A percentile compares a stretch with the other conserved stretches of the same genome.
Evolutionary conservation across 306 rosid genomes (phyloP).

Genomic region (Trichosanthes truncata): DNA sequence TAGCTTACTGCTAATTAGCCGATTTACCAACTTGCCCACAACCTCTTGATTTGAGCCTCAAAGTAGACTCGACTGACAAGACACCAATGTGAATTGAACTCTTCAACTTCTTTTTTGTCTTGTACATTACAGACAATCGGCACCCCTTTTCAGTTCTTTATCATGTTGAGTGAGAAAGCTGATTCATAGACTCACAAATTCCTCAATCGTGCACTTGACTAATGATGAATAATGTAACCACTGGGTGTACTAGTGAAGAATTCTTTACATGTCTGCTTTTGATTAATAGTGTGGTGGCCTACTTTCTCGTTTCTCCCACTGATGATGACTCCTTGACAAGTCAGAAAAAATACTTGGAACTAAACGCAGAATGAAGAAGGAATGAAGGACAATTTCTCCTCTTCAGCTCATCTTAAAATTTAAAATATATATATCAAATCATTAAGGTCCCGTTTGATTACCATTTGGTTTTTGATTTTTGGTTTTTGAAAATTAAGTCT

Average conservation of each 20-base stretch:
- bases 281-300: neutral
- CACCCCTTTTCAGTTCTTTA: neutral
- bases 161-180: neutral
- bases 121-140: neutral
- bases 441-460: too few relatives aligned
- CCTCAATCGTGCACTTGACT: neutral
- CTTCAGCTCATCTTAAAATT: too few relatives aligned
- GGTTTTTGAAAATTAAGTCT: too few relatives aligned
- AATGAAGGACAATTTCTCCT: neutral
- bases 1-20: neutral
- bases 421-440: too few relatives aligned
- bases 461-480: too few relatives aligned
- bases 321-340: neutral
- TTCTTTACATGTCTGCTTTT: neutral
- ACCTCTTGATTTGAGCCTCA: conserved; percentile 1
- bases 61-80: neutral
- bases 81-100: neutral
- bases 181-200: neutral
- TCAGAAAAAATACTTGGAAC: neutral
- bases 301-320: neutral
- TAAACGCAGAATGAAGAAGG: neutral
- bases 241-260: neutral
- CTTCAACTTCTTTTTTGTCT: neutral
- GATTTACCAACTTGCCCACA: neutral
- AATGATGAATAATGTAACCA: neutral